Evolutionary conservation across 2,329 filamentous ascomycete species (phyloP).

Genomic region (Blastomyces percursus): DNA sequence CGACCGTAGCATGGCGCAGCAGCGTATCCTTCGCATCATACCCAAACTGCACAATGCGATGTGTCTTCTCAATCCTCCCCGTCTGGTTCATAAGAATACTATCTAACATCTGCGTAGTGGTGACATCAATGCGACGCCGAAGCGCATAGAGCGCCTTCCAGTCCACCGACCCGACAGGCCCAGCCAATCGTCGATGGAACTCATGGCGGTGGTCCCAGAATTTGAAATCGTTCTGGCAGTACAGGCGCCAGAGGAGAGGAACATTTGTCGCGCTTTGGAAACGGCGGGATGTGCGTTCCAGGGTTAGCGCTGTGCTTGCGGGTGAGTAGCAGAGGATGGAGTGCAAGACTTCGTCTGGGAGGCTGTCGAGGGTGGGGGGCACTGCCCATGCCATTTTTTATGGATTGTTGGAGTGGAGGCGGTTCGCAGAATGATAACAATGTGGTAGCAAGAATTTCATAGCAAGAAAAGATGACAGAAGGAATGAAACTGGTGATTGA

Average conservation of each 20-base stretch:
- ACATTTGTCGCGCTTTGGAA: slow-evolving; percentile 58
- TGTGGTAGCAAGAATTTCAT: not conserved
- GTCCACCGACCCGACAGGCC: slow-evolving; percentile 46
- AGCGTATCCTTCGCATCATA: slow-evolving; percentile 86
- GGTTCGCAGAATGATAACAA: not conserved
- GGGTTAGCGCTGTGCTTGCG: slow-evolving; percentile 40
- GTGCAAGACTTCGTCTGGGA: slow-evolving; percentile 79
- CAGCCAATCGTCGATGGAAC: slow-evolving; percentile 46
- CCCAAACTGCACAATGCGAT: slow-evolving; percentile 59
- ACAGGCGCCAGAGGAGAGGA: slow-evolving; percentile 65
- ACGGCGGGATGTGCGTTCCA: slow-evolving; percentile 51
- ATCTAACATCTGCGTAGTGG: slow-evolving; percentile 49
- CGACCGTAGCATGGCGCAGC: slow-evolving; percentile 50
- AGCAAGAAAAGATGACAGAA: not conserved
- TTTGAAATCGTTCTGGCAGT: slow-evolving; percentile 58
- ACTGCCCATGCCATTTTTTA: not conserved
- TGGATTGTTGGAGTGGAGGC: not conserved
- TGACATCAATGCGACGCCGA: slow-evolving; percentile 44
- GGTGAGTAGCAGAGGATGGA: slow-evolving; percentile 58
- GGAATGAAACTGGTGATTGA: not conserved
- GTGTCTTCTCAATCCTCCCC: slow-evolving; percentile 57
- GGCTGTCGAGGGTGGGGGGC: slow-evolving; percentile 16
- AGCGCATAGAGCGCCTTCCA: slow-evolving; percentile 63
- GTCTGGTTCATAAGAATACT: slow-evolving; percentile 60
- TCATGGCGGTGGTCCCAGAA: slow-evolving; percentile 63